phyloP scores from a whole-genome alignment of 805 yeast species.

The Myxozyma neotropica region DNA sequence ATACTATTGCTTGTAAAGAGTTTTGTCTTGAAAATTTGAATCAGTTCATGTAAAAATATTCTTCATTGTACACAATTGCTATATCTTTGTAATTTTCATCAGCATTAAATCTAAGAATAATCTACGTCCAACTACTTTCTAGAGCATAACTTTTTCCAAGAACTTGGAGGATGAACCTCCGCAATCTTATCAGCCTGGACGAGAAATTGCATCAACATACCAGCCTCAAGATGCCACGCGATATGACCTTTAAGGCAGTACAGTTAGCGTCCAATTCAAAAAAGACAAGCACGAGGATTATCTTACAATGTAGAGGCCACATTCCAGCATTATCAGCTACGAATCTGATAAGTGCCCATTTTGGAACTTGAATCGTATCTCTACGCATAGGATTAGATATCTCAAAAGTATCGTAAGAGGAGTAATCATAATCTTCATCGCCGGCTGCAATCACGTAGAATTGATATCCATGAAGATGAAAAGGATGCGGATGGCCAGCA shows the following conservation, averaged over 20 bases:
- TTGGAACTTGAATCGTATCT: slow-evolving; percentile 65
- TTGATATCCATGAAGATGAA: slow-evolving; percentile 87
- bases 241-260: slow-evolving; percentile 78
- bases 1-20: slow-evolving; percentile 77
- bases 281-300: background rate
- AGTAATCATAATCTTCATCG: slow-evolving; percentile 50
- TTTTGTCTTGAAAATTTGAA: background rate
- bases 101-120: background rate
- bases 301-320: slow-evolving; percentile 82
- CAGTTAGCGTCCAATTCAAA: no score
- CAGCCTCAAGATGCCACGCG: slow-evolving; percentile 97
- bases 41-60: background rate
- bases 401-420: slow-evolving; percentile 54
- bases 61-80: no score
- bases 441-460: slow-evolving; percentile 73
- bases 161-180: slow-evolving; percentile 34
- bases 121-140: background rate
- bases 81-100: no score
- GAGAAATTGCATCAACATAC: slow-evolving; percentile 73
- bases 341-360: slow-evolving; percentile 65
- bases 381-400: slow-evolving; percentile 56
- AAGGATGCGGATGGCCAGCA: slow-evolving; percentile 87
- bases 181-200: slow-evolving; percentile 40
- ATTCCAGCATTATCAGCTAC: slow-evolving; percentile 86
- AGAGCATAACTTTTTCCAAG: slow-evolving; percentile 36